Conservation (phyloP, 257 asterid species). For the Coffea eugenioides region DNA sequence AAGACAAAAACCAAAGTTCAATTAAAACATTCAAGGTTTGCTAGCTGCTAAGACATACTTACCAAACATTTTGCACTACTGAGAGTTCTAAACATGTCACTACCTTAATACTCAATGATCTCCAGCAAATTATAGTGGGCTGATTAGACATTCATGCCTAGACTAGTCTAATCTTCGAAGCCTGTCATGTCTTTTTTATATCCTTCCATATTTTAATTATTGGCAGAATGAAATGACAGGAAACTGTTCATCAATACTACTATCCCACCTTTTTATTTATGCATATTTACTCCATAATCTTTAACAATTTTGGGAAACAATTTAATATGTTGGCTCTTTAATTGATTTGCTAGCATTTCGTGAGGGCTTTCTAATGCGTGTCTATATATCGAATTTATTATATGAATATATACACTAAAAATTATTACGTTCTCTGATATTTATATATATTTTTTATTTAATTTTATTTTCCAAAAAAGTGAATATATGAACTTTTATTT, state of each 20-base stretch:
- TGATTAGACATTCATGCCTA: slow-evolving; percentile 1
- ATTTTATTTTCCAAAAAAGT: too few species aligned
- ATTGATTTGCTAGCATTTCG: too few species aligned
- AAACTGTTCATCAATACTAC: not conserved
- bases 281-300: too few species aligned
- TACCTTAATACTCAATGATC: not conserved
- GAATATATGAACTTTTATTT: too few species aligned
- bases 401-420: too few species aligned
- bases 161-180: not conserved
- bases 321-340: too few species aligned
- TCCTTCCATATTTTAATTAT: not conserved
- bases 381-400: too few species aligned
- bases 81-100: not conserved
- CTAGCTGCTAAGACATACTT: not conserved
- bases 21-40: not conserved
- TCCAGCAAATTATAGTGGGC: slow-evolving; percentile 3
- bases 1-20: not conserved
- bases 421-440: too few species aligned
- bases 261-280: too few species aligned
- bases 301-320: too few species aligned
- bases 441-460: too few species aligned
- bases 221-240: not conserved
- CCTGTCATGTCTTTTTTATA: not conserved
- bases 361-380: too few species aligned
- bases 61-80: not conserved